These are phyloP conservation scores for Colletotrichum tanaceti DNA, from an alignment of 2,329 filamentous ascomycete species.

Conservation along the genomic window DNA sequence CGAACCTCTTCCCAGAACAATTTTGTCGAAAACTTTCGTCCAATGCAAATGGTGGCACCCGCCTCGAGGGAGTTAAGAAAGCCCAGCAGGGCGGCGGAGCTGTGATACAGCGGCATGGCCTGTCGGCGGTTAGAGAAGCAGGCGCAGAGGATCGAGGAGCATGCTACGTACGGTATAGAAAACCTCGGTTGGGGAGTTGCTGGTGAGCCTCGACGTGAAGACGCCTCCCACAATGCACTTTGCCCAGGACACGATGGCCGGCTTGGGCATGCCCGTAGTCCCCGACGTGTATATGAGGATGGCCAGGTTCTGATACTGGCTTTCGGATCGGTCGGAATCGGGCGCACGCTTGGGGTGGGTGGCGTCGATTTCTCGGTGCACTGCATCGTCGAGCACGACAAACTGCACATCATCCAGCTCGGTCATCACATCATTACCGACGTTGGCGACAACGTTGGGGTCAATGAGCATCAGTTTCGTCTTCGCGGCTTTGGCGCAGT, in stretches of 20 bases:
- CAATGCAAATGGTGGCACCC: slow-evolving; percentile 76
- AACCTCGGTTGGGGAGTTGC: slow-evolving; percentile 71
- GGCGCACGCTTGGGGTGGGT: slow-evolving; percentile 67
- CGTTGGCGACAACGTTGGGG: slow-evolving; percentile 63
- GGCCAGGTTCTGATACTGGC: slow-evolving; percentile 68
- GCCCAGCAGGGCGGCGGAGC: slow-evolving; percentile 78
- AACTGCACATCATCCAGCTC: slow-evolving; percentile 66
- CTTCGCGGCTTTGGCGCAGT: slow-evolving; percentile 78
- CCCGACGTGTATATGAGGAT: slow-evolving; percentile 87
- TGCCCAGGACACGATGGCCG: slow-evolving; percentile 79
- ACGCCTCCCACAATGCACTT: slow-evolving; percentile 68
- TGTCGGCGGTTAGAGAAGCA: slow-evolving; percentile 47
- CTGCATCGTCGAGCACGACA: slow-evolving; percentile 68
- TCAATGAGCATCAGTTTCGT: slow-evolving; percentile 78
- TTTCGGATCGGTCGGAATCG: slow-evolving; percentile 65
- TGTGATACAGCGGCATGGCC: slow-evolving; percentile 92
- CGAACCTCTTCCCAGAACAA: slow-evolving; percentile 82
- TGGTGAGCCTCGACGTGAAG: slow-evolving; percentile 67
- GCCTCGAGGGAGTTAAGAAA: slow-evolving; percentile 69
- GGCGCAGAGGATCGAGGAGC: slow-evolving; percentile 8
- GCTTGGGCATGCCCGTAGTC: slow-evolving; percentile 86
- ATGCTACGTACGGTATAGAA: slow-evolving; percentile 74
- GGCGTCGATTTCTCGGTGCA: slow-evolving; percentile 65
- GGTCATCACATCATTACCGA: slow-evolving; percentile 68
- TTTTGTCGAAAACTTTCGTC: slow-evolving; percentile 81